Base-by-base conservation (phyloP, 164 flowering plant genomes). In the Paratinospora sagittata region DNA sequence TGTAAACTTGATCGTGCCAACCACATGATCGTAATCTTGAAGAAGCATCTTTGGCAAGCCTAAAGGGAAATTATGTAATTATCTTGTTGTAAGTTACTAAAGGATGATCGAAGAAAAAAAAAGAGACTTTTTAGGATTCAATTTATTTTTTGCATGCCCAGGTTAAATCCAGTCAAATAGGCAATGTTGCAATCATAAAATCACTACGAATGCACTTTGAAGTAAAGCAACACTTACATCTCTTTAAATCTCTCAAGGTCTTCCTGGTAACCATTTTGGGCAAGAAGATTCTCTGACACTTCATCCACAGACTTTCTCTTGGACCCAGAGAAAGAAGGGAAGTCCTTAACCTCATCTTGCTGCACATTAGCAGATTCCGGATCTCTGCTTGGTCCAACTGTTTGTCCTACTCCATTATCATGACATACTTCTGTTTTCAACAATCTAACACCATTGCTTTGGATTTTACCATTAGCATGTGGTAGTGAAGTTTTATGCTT, bases 1-100 rank as follows among this genome's bases (percentile, higher is more conserved):
- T 63, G 58, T 83, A 74, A 63, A 95, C 97, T 66, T 86, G 72
- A 37, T 85, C 84, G n/a, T 76, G 69, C 97, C 97, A 95, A 72
- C 89, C 93, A 81, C 90, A 85, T 34, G 92, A 82, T 60, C 74
- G 78, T 71, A 95, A 78, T 72, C 68, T 64, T 63, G 77, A 74
- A 70, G 79, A 74, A 52, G 92, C 89, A 70, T 92, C 89, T 72
- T 81, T 80, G 52, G 72, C 66, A 63, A 95, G 88, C 74, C 98
- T 95, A 84, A 63, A 57, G 69, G 67, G n/a, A 63, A 30, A 23
- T 30, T 16, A 63, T 63, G 34, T 63, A 4, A 63, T 36, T 9
- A 63, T 27, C 2, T 52, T 52, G 16, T 17, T 27, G 16, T n/a
- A 27, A 30, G 47, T 12, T 19, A 65, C 26, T 8, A 37, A 36